phyloP scores from a whole-genome alignment of 1,284 basidiomycete genomes.

The Volvariella surrecta region DNA sequence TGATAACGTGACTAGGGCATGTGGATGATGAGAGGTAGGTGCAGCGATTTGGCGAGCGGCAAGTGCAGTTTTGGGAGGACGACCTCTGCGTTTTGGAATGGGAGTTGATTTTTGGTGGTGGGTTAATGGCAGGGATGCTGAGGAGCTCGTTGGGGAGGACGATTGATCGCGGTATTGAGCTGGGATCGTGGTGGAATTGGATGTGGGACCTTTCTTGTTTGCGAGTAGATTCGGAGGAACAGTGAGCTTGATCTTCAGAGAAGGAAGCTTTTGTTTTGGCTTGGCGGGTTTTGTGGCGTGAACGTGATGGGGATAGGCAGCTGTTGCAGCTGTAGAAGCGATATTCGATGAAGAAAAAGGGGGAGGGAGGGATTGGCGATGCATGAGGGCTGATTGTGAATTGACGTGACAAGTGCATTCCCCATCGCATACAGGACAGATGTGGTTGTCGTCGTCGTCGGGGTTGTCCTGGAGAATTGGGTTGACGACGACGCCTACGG shows the following conservation, averaged over 20 bases:
- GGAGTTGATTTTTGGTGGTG: slow-evolving; percentile 8
- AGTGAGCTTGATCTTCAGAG: slow-evolving; percentile 71
- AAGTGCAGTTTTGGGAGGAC: slow-evolving; percentile 38
- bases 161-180: slow-evolving; percentile 11
- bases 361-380: slow-evolving; percentile 6
- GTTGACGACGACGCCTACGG: slow-evolving; percentile 35
- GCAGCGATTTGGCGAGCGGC: slow-evolving; percentile 14
- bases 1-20: slow-evolving; percentile 4
- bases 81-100: slow-evolving; percentile 41
- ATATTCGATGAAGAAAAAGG: slow-evolving; percentile 14
- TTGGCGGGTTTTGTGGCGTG: slow-evolving; percentile 12
- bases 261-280: slow-evolving; percentile 19
- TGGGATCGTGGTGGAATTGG: slow-evolving; percentile 10
- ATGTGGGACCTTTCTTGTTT: slow-evolving; percentile 24
- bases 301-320: slow-evolving; percentile 8
- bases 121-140: slow-evolving; percentile 17
- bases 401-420: slow-evolving; percentile 63
- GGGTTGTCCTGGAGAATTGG: slow-evolving; percentile 23
- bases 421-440: slow-evolving; percentile 80
- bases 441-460: slow-evolving; percentile 70
- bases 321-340: slow-evolving; percentile 13
- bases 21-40: slow-evolving; percentile 19
- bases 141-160: slow-evolving; percentile 16
- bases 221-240: slow-evolving; percentile 45
- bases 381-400: slow-evolving; percentile 11